phyloP scores from a whole-genome alignment of 176 grass and related monocot species.

The Aegilops speltoides region DNA sequence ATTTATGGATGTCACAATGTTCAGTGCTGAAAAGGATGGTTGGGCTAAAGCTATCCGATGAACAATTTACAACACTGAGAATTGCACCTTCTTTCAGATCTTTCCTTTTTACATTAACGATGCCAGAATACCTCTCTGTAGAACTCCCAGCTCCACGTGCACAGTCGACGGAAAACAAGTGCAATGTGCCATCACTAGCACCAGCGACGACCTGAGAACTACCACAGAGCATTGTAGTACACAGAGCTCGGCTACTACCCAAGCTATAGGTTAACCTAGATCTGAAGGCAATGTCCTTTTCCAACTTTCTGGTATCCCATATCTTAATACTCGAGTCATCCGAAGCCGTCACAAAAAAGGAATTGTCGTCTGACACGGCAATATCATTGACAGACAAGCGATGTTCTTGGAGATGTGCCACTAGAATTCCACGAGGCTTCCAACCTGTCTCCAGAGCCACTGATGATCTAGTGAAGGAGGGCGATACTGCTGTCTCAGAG shows the following conservation, averaged over 20 bases:
- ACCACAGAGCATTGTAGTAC: conserved; percentile 75
- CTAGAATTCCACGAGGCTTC: conserved; percentile 90
- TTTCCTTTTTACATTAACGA: conserved; percentile 75
- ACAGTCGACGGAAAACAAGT: conserved; percentile 91
- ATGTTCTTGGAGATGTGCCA: conserved; percentile 97
- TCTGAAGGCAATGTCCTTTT: conserved; percentile 97
- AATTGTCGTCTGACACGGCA: conserved; percentile 70
- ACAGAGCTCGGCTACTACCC: conserved; percentile 75
- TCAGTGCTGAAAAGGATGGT: conserved; percentile 87
- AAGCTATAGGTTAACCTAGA: conserved; percentile 87
- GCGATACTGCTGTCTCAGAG: conserved; percentile 54
- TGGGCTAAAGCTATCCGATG: conserved; percentile 64
- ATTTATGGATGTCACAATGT: conserved; percentile 78
- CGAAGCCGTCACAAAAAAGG: conserved; percentile 85
- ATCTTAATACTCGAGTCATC: conserved; percentile 94
- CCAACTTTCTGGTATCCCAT: conserved; percentile 96
- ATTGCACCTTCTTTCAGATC: conserved; percentile 82
- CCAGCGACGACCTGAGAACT: conserved; percentile 75
- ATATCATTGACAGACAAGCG: conserved; percentile 85
- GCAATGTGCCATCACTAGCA: conserved; percentile 77
- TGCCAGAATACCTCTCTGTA: conserved; percentile 85
- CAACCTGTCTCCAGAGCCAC: conserved; percentile 62
- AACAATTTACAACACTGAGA: conserved; percentile 80
- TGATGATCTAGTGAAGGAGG: conserved; percentile 58
- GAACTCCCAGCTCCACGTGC: conserved; percentile 67